Conservation (phyloP, 345 rosid genomes). For the Xanthoceras sorbifolium region DNA sequence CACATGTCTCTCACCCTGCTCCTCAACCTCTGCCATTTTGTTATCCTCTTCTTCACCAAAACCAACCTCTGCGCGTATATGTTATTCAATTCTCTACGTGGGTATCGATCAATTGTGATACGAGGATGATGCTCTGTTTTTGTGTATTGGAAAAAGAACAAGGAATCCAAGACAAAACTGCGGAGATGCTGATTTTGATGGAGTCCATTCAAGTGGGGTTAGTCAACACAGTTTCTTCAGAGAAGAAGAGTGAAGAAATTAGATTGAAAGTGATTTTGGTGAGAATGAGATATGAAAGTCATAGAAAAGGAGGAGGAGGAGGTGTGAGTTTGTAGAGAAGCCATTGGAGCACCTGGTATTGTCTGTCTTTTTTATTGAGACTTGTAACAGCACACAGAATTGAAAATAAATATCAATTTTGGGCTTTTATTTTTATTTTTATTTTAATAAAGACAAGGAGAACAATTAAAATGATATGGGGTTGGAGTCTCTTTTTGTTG, state of each 20-base stretch:
- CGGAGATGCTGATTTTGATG: constrained; percentile 29
- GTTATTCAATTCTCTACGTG: neutral
- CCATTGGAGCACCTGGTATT: constrained; percentile 4
- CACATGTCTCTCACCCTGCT: constrained; percentile 27
- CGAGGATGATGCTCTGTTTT: neutral
- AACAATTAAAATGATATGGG: too few relatives aligned
- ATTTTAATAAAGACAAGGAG: neutral
- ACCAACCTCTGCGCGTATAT: too few relatives aligned
- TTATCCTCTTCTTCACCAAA: too few relatives aligned
- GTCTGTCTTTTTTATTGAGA: neutral
- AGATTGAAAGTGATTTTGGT: neutral
- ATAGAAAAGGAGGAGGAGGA: neutral
- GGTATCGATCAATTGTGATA: neutral
- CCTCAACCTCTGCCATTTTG: neutral
- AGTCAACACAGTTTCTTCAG: neutral
- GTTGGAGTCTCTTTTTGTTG: too few relatives aligned
- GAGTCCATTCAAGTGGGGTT: constrained; percentile 34
- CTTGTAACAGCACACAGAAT: neutral
- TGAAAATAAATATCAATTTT: neutral
- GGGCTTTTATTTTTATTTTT: neutral
- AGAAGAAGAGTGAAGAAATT: neutral
- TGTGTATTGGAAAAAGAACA: neutral
- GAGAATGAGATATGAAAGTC: neutral
- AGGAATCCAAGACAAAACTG: constrained; percentile 50
- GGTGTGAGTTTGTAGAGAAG: neutral